phyloP scores from a whole-genome alignment of 1,284 basidiomycete species.

The Irpex sp. region DNA sequence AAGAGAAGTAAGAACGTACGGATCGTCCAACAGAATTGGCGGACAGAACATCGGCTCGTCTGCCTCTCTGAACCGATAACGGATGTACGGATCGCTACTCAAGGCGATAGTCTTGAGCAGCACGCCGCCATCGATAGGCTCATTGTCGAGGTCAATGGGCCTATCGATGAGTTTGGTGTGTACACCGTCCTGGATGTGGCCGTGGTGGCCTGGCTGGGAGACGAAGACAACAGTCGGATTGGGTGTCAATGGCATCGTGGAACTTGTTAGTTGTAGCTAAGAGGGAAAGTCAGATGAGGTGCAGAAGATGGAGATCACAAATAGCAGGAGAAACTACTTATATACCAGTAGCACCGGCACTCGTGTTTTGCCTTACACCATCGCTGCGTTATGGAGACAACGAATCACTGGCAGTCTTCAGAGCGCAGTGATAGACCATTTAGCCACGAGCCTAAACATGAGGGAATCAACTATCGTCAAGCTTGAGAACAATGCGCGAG shows the following conservation, averaged over 20 bases:
- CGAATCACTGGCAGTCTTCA: no score
- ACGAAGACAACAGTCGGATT: background rate
- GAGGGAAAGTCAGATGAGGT: no score
- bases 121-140: conserved; percentile 32
- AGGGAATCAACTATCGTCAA: no score
- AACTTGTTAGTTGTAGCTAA: no score
- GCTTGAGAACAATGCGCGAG: no score
- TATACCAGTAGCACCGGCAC: no score
- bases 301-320: no score
- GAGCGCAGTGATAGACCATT: no score
- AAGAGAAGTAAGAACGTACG: background rate
- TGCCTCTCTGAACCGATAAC: conserved; percentile 25
- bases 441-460: no score
- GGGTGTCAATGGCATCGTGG: background rate
- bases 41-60: conserved; percentile 5
- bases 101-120: conserved; percentile 33
- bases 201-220: background rate
- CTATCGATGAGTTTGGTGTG: conserved; percentile 8
- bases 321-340: no score
- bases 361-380: no score
- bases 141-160: conserved; percentile 33
- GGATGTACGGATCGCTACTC: conserved; percentile 36
- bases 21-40: background rate
- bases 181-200: conserved; percentile 6
- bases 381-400: no score